Percentiles rank a stretch among this genome's conserved stretches.
Conservation (phyloP, 140 eudicot species). For the Cichorium intybus region DNA sequence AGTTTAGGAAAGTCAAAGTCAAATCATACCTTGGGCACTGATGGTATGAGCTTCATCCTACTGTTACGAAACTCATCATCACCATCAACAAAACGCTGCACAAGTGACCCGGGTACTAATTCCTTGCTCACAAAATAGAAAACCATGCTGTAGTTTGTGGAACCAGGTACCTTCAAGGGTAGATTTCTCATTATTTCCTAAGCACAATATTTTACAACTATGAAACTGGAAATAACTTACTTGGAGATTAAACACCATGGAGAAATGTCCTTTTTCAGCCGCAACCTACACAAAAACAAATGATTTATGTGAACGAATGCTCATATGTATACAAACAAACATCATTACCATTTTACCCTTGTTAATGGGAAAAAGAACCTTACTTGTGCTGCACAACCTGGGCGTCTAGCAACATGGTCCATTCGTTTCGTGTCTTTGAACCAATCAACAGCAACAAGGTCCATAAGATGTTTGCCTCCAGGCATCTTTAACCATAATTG, state of each 20-base stretch:
- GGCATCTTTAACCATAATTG: slow-evolving; percentile 46
- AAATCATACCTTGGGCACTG: slow-evolving; percentile 71
- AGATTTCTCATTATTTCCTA: slow-evolving; percentile 19
- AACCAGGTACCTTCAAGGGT: slow-evolving; percentile 81
- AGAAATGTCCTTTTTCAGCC: slow-evolving; percentile 76
- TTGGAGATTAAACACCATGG: slow-evolving; percentile 80
- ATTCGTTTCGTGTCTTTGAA: slow-evolving; percentile 89
- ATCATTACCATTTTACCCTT: no score
- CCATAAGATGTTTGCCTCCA: slow-evolving; percentile 96
- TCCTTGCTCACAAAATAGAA: slow-evolving; percentile 73
- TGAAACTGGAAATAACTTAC: slow-evolving; percentile 55
- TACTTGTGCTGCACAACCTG: slow-evolving; percentile 96
- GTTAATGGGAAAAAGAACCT: no score
- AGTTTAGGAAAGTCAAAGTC: neutral
- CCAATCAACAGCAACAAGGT: slow-evolving; percentile 99
- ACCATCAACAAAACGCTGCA: slow-evolving; percentile 90
- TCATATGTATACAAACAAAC: no score
- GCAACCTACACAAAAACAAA: slow-evolving; percentile 59
- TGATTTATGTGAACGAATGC: no score
- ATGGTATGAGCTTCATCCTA: slow-evolving; percentile 90
- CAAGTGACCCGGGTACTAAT: slow-evolving; percentile 72
- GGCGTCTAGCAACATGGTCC: slow-evolving; percentile 98
- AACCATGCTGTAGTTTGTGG: slow-evolving; percentile 97
- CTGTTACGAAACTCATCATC: slow-evolving; percentile 89
- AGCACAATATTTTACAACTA: neutral